Base-by-base conservation (phyloP, 768 basidiomycete genomes). In the Rhizopogon vinicolor region DNA sequence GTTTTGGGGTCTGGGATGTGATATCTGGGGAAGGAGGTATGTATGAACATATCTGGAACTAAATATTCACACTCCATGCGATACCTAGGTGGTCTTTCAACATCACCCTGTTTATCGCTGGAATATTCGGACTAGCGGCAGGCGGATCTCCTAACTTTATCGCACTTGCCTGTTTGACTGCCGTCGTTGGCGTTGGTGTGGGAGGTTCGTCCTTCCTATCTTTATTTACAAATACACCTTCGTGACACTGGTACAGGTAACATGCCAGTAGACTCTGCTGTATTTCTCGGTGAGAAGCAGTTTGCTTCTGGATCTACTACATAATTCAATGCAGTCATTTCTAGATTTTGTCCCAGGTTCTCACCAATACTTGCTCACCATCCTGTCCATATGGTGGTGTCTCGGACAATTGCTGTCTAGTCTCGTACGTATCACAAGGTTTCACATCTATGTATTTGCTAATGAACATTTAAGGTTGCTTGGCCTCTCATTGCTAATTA, bases 341-440 rank as follows among this genome's bases (percentile, higher is more conserved):
- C 45, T 63, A 75, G 84, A 82, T 61, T 76, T 80, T 40, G 58
- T 81, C 5, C 82, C 81, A 5, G 74, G 73, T 22, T 74, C 75
- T 8, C 80, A 84, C 57, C 83, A 85, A 57, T 85, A 81, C 58
- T 71, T 84, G 37, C 65, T 85, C 44, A 84, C 83, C 1, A 63
- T 84, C 46, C 67, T 85, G 22, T 79, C 80, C 0, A 75, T 83
- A 14, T 85, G 79, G 79, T 85, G 82, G 82, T 77, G 75, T 16
- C 62, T 83, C 25, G 84, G 83, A 3, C 80, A 82, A 62, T 71
- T 84, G 5, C 53, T 83, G 19, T 76, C 72, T 10, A 75, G 75
- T 55, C 64, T 85, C 37, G 78, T 78, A 55, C 46, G 73, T 61
- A 14, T 3, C 2, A 14, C 13, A 5, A 5, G 19, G 18, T 7